phyloP scores from a whole-genome alignment of 371 early-diverging fungal species.

The Syncephalis fuscata region DNA sequence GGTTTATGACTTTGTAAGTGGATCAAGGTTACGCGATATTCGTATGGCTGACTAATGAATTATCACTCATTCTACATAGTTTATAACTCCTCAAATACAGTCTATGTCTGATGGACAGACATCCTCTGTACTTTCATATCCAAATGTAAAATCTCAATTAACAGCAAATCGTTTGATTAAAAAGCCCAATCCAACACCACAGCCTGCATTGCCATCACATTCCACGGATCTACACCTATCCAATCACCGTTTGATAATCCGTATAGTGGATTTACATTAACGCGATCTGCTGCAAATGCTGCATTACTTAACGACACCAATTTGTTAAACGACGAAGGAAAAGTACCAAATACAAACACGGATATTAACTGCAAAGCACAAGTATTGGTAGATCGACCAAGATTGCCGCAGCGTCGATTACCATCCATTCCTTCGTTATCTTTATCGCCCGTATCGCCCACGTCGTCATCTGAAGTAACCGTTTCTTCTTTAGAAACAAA shows the following conservation, averaged over 20 bases:
- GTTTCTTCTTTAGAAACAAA: background rate
- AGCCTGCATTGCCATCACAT: background rate
- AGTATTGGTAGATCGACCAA: slow-evolving; percentile 2
- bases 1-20: background rate
- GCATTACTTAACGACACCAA: too few relatives aligned
- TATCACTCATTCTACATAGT: too few relatives aligned
- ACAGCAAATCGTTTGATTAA: background rate
- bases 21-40: background rate
- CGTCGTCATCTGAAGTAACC: slow-evolving; percentile 7
- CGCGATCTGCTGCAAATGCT: background rate
- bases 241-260: slow-evolving; percentile 36
- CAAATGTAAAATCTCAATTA: slow-evolving; percentile 4
- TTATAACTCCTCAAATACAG: slow-evolving; percentile 3
- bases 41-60: too few relatives aligned
- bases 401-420: slow-evolving; percentile 7
- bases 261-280: slow-evolving; percentile 29
- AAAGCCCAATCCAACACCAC: background rate
- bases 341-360: too few relatives aligned
- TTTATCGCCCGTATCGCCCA: slow-evolving; percentile 9
- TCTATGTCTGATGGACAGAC: slow-evolving; percentile 6
- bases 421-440: slow-evolving; percentile 9
- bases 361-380: too few relatives aligned
- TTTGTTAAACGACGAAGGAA: too few relatives aligned
- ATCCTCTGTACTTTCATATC: slow-evolving; percentile 5
- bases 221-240: background rate